Conservation (phyloP, 495 filamentous ascomycete species). For the Geopyxis carbonaria region DNA sequence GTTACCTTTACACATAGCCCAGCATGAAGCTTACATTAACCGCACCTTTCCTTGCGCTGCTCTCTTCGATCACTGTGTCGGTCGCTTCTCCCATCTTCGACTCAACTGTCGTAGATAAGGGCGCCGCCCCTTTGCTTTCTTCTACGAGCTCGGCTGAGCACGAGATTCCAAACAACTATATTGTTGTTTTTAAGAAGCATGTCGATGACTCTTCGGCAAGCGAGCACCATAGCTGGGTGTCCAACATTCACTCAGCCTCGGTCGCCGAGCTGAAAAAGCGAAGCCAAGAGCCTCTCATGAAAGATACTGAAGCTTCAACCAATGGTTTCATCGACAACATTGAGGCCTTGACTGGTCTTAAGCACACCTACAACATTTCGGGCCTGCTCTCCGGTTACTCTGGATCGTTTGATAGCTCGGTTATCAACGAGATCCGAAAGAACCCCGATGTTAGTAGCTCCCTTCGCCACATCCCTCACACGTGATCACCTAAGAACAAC, state of each 20-base stretch:
- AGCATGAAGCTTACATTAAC: slow-evolving; percentile 25
- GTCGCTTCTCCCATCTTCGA: slow-evolving; percentile 45
- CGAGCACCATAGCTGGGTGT: slow-evolving; percentile 81
- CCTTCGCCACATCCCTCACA: slow-evolving; percentile 4
- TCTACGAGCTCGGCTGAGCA: slow-evolving; percentile 47
- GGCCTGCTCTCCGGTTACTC: slow-evolving; percentile 67
- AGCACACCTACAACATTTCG: slow-evolving; percentile 88
- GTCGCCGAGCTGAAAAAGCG: slow-evolving; percentile 78
- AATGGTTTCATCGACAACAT: slow-evolving; percentile 24
- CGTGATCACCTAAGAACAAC: slow-evolving; percentile 10
- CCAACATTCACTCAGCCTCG: slow-evolving; percentile 53
- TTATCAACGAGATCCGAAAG: slow-evolving; percentile 82
- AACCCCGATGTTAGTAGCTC: slow-evolving; percentile 81
- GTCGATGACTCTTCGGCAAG: slow-evolving; percentile 47
- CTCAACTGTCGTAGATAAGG: slow-evolving; percentile 66
- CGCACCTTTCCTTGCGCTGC: slow-evolving; percentile 25
- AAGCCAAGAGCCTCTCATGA: slow-evolving; percentile 33
- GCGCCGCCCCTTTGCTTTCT: slow-evolving; percentile 74
- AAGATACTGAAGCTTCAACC: slow-evolving; percentile 2
- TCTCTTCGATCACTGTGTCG: slow-evolving; percentile 31
- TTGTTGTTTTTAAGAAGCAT: slow-evolving; percentile 96
- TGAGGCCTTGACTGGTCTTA: slow-evolving; percentile 65
- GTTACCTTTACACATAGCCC: slow-evolving; percentile 7
- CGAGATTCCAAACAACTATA: slow-evolving; percentile 79
- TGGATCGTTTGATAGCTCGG: slow-evolving; percentile 84